Evolutionary conservation across 2,329 filamentous ascomycete species (phyloP), one percentile per base, ranked within the genome.

Genomic region (Purpureocillium takamizusanense): DNA sequence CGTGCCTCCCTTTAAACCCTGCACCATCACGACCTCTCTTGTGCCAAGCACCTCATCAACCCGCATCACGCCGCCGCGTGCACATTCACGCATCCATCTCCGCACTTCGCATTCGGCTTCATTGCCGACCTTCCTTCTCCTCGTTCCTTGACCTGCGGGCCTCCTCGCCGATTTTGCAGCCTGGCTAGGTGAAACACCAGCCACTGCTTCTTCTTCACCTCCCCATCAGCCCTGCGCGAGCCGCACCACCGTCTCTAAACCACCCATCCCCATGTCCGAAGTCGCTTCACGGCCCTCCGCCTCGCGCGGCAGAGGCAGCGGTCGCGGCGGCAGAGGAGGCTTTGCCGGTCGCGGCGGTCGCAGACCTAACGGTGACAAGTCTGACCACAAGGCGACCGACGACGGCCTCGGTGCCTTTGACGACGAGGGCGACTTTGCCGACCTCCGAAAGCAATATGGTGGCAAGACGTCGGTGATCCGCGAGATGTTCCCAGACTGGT

Each of bases 401-500:
- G 74, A 81, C 56, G 68, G 74, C 54, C 69, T 67, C 50, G 62
- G 69, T 56, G 64, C 76, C 47, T 69, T 75, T 50, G 75, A 83
- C 73, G 89, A 97, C 55, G 83, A 94, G 61, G 85, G 86, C 61
- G 89, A 95, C 64, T 76, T 97, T 50, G 86, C 83, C 57, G 80
- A 94, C 66, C 79, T 97, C 59, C 94, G 94, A 76, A 88, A 86
- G 72, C 81, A 86, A 62, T 92, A 94, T 60, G 76, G 83, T 55
- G 69, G 70, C 55, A 86, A 90, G 67, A 76, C 95, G 52, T 72
- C 72, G 45, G 79, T 82, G 54, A 80, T 98, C 60, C 88, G 86
- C 68, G 89, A 95, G 62, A 81, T 97, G 69, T 95, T 95, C 69
- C 80, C 86, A 43, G 83, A 88, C 63, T 97, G 90, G 92, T 90